Percentiles rank a stretch among this genome's conserved stretches.
Conservation (phyloP, 2,329 filamentous ascomycete genomes). For the Clarireedia homoeocarpa region DNA sequence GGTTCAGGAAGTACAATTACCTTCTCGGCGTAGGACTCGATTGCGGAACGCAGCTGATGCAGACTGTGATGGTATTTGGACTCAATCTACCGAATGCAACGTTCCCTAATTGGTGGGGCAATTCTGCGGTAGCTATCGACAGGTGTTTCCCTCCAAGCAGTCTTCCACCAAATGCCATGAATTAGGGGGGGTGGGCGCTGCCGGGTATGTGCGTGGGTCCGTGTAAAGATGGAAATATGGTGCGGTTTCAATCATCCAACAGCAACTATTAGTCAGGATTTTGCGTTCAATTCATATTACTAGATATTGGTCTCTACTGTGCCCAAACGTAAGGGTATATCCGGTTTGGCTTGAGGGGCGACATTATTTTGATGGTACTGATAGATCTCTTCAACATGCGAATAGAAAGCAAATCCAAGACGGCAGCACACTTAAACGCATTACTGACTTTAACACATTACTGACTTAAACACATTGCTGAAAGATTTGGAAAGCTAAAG, state of each 20-base stretch:
- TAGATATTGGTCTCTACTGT: too few species aligned
- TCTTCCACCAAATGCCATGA: neutral
- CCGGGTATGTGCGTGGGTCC: neutral
- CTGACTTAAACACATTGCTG: too few species aligned
- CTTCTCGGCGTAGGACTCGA: constrained; percentile 67
- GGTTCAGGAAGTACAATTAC: constrained; percentile 77
- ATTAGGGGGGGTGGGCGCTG: neutral
- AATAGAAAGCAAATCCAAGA: too few species aligned
- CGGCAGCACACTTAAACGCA: too few species aligned
- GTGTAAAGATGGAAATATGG: neutral
- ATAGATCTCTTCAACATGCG: too few species aligned
- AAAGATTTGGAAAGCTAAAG: too few species aligned
- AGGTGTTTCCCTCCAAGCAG: constrained; percentile 23
- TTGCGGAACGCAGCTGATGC: constrained; percentile 57
- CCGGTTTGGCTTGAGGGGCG: too few species aligned
- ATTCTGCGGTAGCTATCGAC: constrained; percentile 19
- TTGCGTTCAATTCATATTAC: too few species aligned
- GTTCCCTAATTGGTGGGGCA: constrained; percentile 29
- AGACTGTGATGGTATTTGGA: constrained; percentile 60
- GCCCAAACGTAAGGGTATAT: too few species aligned
- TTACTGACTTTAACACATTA: too few species aligned
- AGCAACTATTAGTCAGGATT: too few species aligned
- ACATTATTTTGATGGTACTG: too few species aligned
- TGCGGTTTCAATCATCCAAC: neutral
- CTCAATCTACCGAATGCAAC: constrained; percentile 24